Evolutionary conservation across 2,329 filamentous ascomycete genomes (phyloP).

Genomic region (Chaetoscypha palmicola): DNA sequence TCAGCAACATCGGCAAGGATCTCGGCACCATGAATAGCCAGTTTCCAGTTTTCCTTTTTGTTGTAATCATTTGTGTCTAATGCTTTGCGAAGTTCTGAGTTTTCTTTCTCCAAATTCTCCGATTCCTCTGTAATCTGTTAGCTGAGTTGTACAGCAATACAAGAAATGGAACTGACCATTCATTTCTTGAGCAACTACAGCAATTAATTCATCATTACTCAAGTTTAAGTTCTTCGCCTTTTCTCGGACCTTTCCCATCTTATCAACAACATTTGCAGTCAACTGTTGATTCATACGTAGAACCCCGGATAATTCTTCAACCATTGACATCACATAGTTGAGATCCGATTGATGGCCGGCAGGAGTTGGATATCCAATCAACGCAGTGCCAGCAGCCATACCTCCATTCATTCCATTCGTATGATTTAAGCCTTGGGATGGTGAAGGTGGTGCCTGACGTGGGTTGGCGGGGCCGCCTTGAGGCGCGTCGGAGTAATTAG

Average conservation of each 20-base stretch:
- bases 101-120: slow-evolving; percentile 52
- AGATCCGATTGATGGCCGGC: slow-evolving; percentile 62
- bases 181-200: slow-evolving; percentile 48
- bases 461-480: slow-evolving; percentile 17
- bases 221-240: slow-evolving; percentile 46
- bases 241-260: slow-evolving; percentile 53
- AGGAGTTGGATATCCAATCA: slow-evolving; percentile 44
- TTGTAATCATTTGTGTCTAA: slow-evolving; percentile 55
- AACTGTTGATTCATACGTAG: slow-evolving; percentile 43
- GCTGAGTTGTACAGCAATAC: too few relatives aligned
- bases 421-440: slow-evolving; percentile 26
- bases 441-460: slow-evolving; percentile 29
- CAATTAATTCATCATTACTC: slow-evolving; percentile 52
- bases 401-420: slow-evolving; percentile 30
- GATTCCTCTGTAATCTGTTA: slow-evolving; percentile 55
- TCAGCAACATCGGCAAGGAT: slow-evolving; percentile 51
- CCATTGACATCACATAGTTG: slow-evolving; percentile 61
- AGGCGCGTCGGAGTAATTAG: slow-evolving; percentile 16
- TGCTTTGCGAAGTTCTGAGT: slow-evolving; percentile 54
- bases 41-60: slow-evolving; percentile 52
- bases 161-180: slow-evolving; percentile 42
- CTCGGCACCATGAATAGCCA: slow-evolving; percentile 49
- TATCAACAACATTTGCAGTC: slow-evolving; percentile 57
- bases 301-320: slow-evolving; percentile 50
- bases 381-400: slow-evolving; percentile 15